Base-by-base conservation (phyloP, 139 green algal species). In the Eudorina sp. region DNA sequence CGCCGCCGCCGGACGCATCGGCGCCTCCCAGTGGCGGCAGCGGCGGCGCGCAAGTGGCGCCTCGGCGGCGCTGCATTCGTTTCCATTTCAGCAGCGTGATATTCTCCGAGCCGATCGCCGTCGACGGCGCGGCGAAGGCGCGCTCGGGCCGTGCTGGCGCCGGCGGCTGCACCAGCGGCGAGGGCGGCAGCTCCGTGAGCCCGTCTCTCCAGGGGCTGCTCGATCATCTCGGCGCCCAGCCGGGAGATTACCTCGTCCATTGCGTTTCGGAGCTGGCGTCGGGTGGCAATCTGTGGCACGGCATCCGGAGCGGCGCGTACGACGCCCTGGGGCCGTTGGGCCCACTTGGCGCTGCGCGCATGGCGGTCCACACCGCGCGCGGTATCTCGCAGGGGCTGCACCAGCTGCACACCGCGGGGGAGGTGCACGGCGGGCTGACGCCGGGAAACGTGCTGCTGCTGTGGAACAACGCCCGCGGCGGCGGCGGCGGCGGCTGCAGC, bases 11-110 rank as follows among this genome's bases (percentile, higher is more conserved):
- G 11, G 48, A 55, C 48, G 48, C 9, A 55, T 55, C 48, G 48
- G 48, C 48, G 48, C 11, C 9, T 21, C 11, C 48, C 9, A 55
- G 11, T 13, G 48, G 13, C 48, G 48, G 48, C 48, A n/a, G 16
- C 62, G 62, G 62, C 62, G 62, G 62, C 62, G 55, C 55, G 55
- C 21, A 8, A 8, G 55, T 18, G 68, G 34, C 1, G 36, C 68
- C 34, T 36, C 70, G 40, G n/a, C 19, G 41, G 14, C 13, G 25
- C 23, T n/a, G n/a, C n/a, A n/a, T n/a, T 3, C n/a, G 16, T 18
- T 83, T 83, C 48, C 75, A 83, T 34, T 83, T 83, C 31, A 69
- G 75, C 46, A 83, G 75, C 46, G 75, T 69, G 14, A 31, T 83
- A 4, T 68, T 83, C 34, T n/a, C 21, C 18, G 75, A 48, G 14